Base-by-base conservation (phyloP, 495 filamentous ascomycete species). In the Penicillium odoratum region DNA sequence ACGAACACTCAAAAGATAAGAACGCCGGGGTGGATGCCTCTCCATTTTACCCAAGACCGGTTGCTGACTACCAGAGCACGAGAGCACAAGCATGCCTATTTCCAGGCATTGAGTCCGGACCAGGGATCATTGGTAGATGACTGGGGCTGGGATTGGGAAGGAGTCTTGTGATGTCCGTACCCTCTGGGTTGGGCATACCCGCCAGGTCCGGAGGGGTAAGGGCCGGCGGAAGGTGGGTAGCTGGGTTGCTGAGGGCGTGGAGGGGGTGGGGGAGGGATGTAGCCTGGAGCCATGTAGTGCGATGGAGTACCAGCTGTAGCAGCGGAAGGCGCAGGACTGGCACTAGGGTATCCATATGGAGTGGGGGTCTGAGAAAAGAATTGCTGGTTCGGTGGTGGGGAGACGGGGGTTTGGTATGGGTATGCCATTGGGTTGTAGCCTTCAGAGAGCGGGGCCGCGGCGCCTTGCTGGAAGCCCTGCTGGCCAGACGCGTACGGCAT, bases 241-340 rank as follows among this genome's bases (percentile, higher is more conserved):
- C 82, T 86, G 0, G 88, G 86, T 40, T 90, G 88, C 36, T 90
- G 88, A 8, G 90, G 91, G 11, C 88, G 89, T 3, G 88, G 90
- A 0, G 93, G 93, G 18, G 93, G 93, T 8, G 93, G 93, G 1
- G 93, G 93, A 1, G 93, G 93, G 38, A 96, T 84, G 69, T 96
- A 97, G 16, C 92, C 92, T 16, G 91, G 91, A 18, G 66, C 33
- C 60, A 93, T 78, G 57, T 73, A 78, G 42, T 75, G 71, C 11
- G 68, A 62, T 13, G 74, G 60, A 4, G 60, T 53, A 26, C 57
- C 34, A 29, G 48, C 54, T 26, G 51, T 60, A 15, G 64, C 50
- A 16, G 65, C 60, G 36, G 71, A 59, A 34, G 75, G 63, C n/a
- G 77, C 67, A 11, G 72, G 69, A 44, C 62, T 75, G 51, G 66